Evolutionary conservation across 768 basidiomycete species (phyloP), one percentile per base, ranked within the genome.

Genomic region (Leccinum subgranulosum): DNA sequence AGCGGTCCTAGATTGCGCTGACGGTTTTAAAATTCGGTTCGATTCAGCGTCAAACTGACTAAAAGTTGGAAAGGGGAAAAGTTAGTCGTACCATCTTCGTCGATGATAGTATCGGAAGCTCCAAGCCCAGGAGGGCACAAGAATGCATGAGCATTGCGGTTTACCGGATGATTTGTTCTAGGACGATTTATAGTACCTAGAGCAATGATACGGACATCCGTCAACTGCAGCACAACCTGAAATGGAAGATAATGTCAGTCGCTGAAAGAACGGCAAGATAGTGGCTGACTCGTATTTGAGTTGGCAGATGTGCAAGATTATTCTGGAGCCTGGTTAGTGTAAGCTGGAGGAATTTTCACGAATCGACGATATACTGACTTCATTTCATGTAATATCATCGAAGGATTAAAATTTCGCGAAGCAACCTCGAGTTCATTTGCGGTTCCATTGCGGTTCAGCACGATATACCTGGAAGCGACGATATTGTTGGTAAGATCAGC

Each of bases 401-500:
- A 65, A 9, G 90, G 88, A 62, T 84, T 84, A 69, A 84, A 93
- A 56, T 70, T 79, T 59, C 91, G 80, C 10, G 90, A 88, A 1
- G 86, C 77, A 6, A 75, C 77, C 60, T 90, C 84, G 15, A 87
- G 77, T 64, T 86, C 81, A 65, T 90, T 92, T 3, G 85, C 87
- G 29, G 86, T 79, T 33, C 88, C 88, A 63, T 85, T 89, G 51
- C 88, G 85, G 64, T 89, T 90, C 57, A 93, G 68, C 23, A 87
- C 80, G 57, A 92, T 78, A 62, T 90, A 92, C 68, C 89, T 89
- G 61, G 41, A 23, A 54, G 29, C 8, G 19, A n/a, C 4, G 10
- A 39, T 39, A 39, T 39, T 17, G 23, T 53, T 11, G 9, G 49
- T 58, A 25, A 39, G 33, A 27, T 56, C 36, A 48, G 54, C 17